A percentile compares a stretch with the other conserved stretches of the same genome.
These are phyloP conservation scores for Rhodofomes roseus DNA, from an alignment of 1,284 basidiomycete species.

Conservation along the genomic window DNA sequence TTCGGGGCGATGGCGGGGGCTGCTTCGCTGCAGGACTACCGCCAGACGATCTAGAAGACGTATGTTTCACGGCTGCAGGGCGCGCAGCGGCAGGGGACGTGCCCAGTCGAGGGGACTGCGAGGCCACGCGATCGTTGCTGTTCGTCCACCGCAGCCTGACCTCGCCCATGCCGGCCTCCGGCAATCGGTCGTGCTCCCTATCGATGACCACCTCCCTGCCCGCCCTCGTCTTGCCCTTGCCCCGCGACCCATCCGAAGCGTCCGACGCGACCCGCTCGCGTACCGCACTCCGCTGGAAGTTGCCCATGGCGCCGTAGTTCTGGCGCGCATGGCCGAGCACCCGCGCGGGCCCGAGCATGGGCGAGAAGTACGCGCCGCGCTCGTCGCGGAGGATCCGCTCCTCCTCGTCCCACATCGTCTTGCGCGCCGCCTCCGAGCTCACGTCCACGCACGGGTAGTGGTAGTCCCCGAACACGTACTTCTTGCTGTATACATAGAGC, in stretches of 20 bases:
- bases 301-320: slow-evolving; percentile 56
- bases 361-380: slow-evolving; percentile 66
- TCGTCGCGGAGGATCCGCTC: slow-evolving; percentile 67
- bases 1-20: slow-evolving; percentile 33
- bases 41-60: slow-evolving; percentile 17
- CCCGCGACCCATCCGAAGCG: slow-evolving; percentile 11
- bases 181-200: slow-evolving; percentile 37
- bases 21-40: slow-evolving; percentile 24
- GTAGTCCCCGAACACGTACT: slow-evolving; percentile 88
- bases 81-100: slow-evolving; percentile 12
- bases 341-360: slow-evolving; percentile 45
- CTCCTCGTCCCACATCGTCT: slow-evolving; percentile 68
- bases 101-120: slow-evolving; percentile 18
- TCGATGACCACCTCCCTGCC: slow-evolving; percentile 33
- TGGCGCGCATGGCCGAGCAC: slow-evolving; percentile 35
- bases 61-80: slow-evolving; percentile 2
- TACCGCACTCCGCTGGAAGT: slow-evolving; percentile 9
- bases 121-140: slow-evolving; percentile 12
- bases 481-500: slow-evolving; percentile 66
- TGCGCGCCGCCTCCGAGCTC: slow-evolving; percentile 67
- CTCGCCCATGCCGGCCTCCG: slow-evolving; percentile 28
- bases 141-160: slow-evolving; percentile 49
- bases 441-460: slow-evolving; percentile 89
- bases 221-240: slow-evolving; percentile 21
- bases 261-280: slow-evolving; percentile 17